Base-by-base conservation (phyloP, 495 filamentous ascomycete genomes). In the Xylaria telfairii region DNA sequence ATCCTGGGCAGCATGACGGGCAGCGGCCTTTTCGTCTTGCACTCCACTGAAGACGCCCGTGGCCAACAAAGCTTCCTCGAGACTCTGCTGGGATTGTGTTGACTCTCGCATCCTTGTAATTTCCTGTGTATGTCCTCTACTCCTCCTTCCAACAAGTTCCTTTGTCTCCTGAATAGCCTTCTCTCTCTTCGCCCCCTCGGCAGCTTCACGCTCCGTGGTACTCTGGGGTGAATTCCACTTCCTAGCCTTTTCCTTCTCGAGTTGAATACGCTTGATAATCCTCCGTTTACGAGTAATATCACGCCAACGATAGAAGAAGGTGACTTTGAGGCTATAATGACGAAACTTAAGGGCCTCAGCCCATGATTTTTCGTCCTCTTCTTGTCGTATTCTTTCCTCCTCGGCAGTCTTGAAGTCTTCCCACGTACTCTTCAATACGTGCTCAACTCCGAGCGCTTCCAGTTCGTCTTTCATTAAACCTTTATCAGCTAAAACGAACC, bases 261-360 rank as follows among this genome's bases (percentile, higher is more conserved):
- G 41, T 53, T 75, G 77, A 61, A 79, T 70, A 73, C 80, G 69
- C 64, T 68, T 75, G 39, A 76, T 46, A 19, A 70, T 46, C 68
- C 65, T 78, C 8, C 82, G 81, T 56, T 83, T 81, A 15, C 82
- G 74, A 13, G 83, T 82, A 30, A 70, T 74, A 32, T 84, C 72
- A 59, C 81, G 80, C 87, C 87, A 88, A 13, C 76, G 72, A 59
- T 83, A 82, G 37, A 84, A 83, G 74, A 79, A 88, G 57, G 84
- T 87, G 37, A 83, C 77, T 15, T 73, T 70, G 34, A 88, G 75
- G 15, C 77, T 82, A 49, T 83, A 78, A 17, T 66, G 72, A 70
- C 81, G 78, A 72, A 80, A 83, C 15, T 81, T 64, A 28, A 81
- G 75, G 34, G 83, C 82, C 47, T 80, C 67, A 4, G 76, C 69